Evolutionary conservation across 352 stramenopile species (phyloP).

Genomic region (Globisporangium lucens): DNA sequence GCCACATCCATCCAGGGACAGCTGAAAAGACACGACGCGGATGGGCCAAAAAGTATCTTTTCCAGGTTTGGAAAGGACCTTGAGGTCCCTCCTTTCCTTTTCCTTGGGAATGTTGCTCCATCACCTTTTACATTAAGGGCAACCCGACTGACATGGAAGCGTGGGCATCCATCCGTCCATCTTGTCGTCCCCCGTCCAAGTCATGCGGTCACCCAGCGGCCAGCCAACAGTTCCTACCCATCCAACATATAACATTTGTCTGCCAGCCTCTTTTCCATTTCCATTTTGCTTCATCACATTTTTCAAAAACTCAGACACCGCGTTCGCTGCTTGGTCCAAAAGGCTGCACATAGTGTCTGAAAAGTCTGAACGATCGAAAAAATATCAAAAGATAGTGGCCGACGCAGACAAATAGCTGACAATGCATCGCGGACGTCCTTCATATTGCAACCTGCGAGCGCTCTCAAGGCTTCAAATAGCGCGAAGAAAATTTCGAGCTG

Average conservation of each 20-base stretch:
- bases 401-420: too few relatives aligned
- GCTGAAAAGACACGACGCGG: neutral
- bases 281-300: neutral
- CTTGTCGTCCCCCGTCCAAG: neutral
- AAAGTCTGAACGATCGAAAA: too few relatives aligned
- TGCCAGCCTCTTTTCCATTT: neutral
- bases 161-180: neutral
- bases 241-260: neutral
- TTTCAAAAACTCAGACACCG: neutral
- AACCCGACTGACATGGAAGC: neutral
- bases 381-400: too few relatives aligned
- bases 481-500: too few relatives aligned
- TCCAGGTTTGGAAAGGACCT: neutral
- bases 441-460: too few relatives aligned
- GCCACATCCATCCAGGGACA: neutral
- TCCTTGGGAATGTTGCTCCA: neutral
- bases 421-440: too few relatives aligned
- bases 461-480: too few relatives aligned
- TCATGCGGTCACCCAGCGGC: neutral
- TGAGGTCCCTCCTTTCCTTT: conserved; percentile 7
- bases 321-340: neutral
- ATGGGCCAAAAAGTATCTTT: conserved; percentile 1
- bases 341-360: too few relatives aligned
- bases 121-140: neutral
- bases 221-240: neutral